Base-by-base conservation (phyloP, 768 basidiomycete species). In the Chalciporus chontae region DNA sequence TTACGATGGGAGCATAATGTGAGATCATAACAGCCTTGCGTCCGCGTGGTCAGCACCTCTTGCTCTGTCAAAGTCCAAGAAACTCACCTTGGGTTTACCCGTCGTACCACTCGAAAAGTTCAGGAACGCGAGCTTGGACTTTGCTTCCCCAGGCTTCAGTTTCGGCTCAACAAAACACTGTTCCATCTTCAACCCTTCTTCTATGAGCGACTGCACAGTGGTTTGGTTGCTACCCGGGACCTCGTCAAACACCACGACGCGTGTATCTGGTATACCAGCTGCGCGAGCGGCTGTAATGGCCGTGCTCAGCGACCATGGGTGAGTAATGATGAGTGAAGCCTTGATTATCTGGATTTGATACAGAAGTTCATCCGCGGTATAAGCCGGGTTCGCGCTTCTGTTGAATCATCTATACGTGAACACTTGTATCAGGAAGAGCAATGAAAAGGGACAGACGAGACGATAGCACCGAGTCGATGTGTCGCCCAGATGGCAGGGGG, bases 21-120 rank as follows among this genome's bases (percentile, higher is more conserved):
- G 86, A 62, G 49, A 89, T 81, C 8, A 73, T 75, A 15, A 87
- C 84, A 9, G 84, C 87, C 84, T 84, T 29, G 9, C 15, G 27
- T 24, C 7, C 8, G 26, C 14, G 5, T 23, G 0, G 21, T 57
- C 42, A 32, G 34, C 15, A n/a, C 1, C 41, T n/a, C 17, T 2
- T 14, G 19, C 23, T 8, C 8, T 1, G 23, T 4, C 18, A 24
- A 4, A 39, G 13, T 10, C 8, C 26, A 6, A 19, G 9, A 15
- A 7, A 3, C 54, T 43, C 13, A 64, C 65, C 51, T 66, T 64
- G 27, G 65, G 72, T 59, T 66, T 70, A 63, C 85, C 85, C 14
- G 87, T 89, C 19, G 86, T 89, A 8, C 86, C 86, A 53, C 85
- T 87, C 1, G 86, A 88, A 56, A 89, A 85, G 45, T 76, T 79